Conservation (phyloP, 2,329 filamentous ascomycete genomes). For the Truncatella angustata region DNA sequence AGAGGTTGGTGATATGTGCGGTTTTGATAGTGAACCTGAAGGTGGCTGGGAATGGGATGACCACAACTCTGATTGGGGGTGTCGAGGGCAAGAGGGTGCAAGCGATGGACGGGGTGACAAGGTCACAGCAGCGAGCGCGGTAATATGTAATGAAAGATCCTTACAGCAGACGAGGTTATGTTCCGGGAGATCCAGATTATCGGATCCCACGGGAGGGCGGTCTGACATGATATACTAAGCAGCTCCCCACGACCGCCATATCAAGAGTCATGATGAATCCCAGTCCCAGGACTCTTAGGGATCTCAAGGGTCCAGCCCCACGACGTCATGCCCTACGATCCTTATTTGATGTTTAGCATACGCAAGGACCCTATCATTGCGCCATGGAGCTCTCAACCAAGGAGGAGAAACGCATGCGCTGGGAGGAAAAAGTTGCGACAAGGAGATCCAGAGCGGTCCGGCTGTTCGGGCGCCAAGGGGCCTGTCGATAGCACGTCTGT, state of each 20-base stretch:
- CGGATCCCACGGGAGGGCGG: constrained; percentile 5
- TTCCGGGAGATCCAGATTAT: background rate
- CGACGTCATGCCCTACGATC: background rate
- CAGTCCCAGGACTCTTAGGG: background rate
- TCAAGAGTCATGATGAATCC: no score
- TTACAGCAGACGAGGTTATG: background rate
- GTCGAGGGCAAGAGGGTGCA: background rate
- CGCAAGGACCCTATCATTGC: no score
- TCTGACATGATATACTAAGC: constrained; percentile 3
- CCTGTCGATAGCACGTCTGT: background rate
- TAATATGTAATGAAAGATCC: background rate
- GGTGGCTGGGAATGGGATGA: background rate
- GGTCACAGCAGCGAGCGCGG: background rate
- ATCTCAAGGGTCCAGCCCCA: background rate
- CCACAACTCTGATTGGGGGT: background rate
- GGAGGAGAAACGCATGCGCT: no score
- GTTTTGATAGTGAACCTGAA: no score
- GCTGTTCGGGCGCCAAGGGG: background rate
- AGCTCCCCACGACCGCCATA: constrained; percentile 1
- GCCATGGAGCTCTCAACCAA: no score
- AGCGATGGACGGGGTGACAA: background rate
- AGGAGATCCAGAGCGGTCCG: background rate
- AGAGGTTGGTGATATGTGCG: background rate
- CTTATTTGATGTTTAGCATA: background rate
- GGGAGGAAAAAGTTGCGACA: background rate